These are phyloP conservation scores for Salvia rosmarinus DNA, from an alignment of 257 asterid species.

Conservation along the genomic window DNA sequence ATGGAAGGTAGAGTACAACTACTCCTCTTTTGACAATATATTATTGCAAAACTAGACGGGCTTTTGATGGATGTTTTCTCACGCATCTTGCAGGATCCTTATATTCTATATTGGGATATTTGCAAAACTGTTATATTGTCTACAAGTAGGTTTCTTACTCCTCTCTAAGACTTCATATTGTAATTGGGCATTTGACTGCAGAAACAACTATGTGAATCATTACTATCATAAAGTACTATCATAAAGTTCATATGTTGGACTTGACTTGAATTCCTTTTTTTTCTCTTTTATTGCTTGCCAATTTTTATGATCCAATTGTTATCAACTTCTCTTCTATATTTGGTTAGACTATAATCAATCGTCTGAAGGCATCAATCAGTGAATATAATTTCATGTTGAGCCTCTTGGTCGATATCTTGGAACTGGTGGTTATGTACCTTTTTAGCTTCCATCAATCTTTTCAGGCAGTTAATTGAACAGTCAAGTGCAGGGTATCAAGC, in stretches of 20 bases:
- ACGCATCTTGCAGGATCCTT: slow-evolving; percentile 75
- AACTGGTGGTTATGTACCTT: slow-evolving; percentile 91
- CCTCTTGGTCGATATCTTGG: slow-evolving; percentile 90
- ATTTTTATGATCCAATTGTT: slow-evolving; percentile 26
- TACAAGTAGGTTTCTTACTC: slow-evolving; percentile 71
- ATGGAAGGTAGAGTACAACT: slow-evolving; percentile 60
- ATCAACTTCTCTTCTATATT: slow-evolving; percentile 28
- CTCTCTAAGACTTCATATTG: slow-evolving; percentile 25
- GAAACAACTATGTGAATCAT: slow-evolving; percentile 1
- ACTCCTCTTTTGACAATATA: slow-evolving; percentile 13
- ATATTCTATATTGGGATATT: slow-evolving; percentile 90
- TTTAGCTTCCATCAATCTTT: slow-evolving; percentile 23
- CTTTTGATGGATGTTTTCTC: slow-evolving; percentile 15
- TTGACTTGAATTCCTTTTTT: too few species aligned
- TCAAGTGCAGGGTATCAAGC: slow-evolving; percentile 89
- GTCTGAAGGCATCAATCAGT: slow-evolving; percentile 86
- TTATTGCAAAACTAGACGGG: not conserved
- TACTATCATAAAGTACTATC: not conserved
- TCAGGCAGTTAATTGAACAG: slow-evolving; percentile 15
- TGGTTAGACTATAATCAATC: slow-evolving; percentile 82
- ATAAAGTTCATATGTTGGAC: too few species aligned
- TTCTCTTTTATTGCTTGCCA: too few species aligned
- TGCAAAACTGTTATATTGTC: slow-evolving; percentile 85
- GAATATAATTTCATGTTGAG: slow-evolving; percentile 88
- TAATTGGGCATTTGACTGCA: not conserved